Base-by-base conservation (phyloP, 192 early-diverging fungal species). In the Linderina pennispora region DNA sequence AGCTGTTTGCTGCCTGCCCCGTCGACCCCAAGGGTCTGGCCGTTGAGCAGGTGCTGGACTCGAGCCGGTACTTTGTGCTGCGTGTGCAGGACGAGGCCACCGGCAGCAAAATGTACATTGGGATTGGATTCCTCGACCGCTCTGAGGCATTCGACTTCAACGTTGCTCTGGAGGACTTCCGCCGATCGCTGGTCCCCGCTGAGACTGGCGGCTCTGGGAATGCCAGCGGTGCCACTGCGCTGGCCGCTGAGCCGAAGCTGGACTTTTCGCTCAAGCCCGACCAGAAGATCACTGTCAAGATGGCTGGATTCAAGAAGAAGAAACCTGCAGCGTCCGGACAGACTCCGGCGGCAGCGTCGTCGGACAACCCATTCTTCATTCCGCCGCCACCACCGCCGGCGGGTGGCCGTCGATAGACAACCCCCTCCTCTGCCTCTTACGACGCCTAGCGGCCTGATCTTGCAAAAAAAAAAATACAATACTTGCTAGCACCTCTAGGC, bases 71-170 rank as follows among this genome's bases (percentile, higher is more conserved):
- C 58, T 94, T 94, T 85, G 89, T 90, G 6, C 52, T 94, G 24
- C 81, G 71, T 35, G 78, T 94, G 7, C 85, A 63, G 70, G 71
- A 67, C 62, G 77, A 74, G 67, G 88, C 77, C 56, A 31, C 28
- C 5, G 82, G 85, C 13, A 70, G 88, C 11, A 84, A 89, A 57
- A 88, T 89, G 15, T 91, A 83, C 57, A 71, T 94, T 44, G 91
- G 91, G 9, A 63, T 94, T 40, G 91, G 91, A 9, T 94, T 94
- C 54, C 61, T 75, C 31, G 91, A 94, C 57, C 76, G 91, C 11
- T 77, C 75, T 23, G 71, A 78, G 48, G 84, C 91, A 2, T 94
- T 94, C 71, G 91, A 94, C 58, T 91, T 91, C 45, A 91, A 94
- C 52, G 91, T 94, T 3, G 82, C 88, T 1, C 60, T 94, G 3